Conservation (phyloP, 495 filamentous ascomycete species). For the Neurospora sp. region DNA sequence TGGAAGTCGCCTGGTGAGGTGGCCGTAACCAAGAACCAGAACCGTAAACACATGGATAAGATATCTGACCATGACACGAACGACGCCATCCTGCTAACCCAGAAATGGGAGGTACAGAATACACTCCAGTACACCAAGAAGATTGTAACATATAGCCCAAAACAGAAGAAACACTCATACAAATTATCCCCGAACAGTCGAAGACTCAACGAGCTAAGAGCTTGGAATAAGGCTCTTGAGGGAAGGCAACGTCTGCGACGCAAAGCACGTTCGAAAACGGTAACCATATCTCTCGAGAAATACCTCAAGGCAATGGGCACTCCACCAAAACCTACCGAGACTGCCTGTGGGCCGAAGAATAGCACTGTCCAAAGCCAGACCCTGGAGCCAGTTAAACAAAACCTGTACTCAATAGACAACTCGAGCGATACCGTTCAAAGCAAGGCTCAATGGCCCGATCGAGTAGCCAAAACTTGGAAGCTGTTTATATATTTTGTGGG, state of each 20-base stretch:
- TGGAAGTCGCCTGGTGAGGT: neutral
- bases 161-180: neutral
- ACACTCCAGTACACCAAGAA: neutral
- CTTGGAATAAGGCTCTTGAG: neutral
- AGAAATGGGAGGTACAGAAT: neutral
- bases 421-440: neutral
- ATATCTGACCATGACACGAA: neutral
- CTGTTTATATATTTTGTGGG: neutral
- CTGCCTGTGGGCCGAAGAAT: neutral
- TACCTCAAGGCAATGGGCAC: neutral
- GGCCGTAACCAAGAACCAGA: neutral
- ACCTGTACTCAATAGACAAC: neutral
- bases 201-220: neutral
- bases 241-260: neutral
- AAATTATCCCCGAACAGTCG: neutral
- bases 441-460: neutral
- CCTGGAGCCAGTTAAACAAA: neutral
- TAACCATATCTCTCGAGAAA: neutral
- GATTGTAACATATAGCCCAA: neutral
- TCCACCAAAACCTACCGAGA: neutral
- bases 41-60: neutral
- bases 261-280: neutral
- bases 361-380: neutral
- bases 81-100: neutral
- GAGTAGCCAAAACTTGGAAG: neutral